Evolutionary conservation across 139 green algal species (phyloP), one percentile per base, ranked within the genome.

Genomic region (Coelastrella sp.): DNA sequence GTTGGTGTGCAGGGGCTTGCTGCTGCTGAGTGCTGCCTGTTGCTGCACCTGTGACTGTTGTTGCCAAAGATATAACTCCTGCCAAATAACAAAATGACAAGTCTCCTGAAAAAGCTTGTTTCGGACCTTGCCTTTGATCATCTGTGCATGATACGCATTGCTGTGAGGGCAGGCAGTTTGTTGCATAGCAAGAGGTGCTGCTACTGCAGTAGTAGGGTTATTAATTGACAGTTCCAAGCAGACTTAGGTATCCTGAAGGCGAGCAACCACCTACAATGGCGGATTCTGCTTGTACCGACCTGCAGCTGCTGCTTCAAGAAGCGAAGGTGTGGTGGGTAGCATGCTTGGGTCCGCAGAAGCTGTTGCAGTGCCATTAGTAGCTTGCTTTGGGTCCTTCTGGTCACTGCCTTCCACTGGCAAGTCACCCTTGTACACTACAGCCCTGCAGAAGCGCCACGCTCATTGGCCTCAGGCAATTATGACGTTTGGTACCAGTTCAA

Each of bases 41-140:
- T 61, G 78, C 9, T 87, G 82, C 61, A 78, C 61, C 82, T 87
- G 14, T 19, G 61, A 27, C 82, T 86, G 80, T 56, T 87, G 82
- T 22, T 87, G 78, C 6, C 65, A 10, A 6, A 6, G 49, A 65
- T 24, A 25, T 35, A 49, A 15, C 65, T 78, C 17, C 17, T n/a
- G 19, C 25, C 4, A 0, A 25, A 49, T 1, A 49, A 70, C 3
- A 70, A 70, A 9, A 6, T 1, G n/a, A 81, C 61, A 57, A 15
- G n/a, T 6, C 17, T 4, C 74, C 74, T 81, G 74, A 20, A 78
- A 11, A 20, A 0, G 4, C 0, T 20, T 20, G 15, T 24, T 11
- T 6, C 20, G 22, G 0, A 24, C 59, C 4, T 75, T n/a, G 0
- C 59, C 19, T 10, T 75, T 86, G 22, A 75, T 58, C 7, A 59